Evolutionary conservation across 805 yeast species (phyloP), one percentile per base, ranked within the genome.

Genomic region (Cyberlindnera subsufficiens): DNA sequence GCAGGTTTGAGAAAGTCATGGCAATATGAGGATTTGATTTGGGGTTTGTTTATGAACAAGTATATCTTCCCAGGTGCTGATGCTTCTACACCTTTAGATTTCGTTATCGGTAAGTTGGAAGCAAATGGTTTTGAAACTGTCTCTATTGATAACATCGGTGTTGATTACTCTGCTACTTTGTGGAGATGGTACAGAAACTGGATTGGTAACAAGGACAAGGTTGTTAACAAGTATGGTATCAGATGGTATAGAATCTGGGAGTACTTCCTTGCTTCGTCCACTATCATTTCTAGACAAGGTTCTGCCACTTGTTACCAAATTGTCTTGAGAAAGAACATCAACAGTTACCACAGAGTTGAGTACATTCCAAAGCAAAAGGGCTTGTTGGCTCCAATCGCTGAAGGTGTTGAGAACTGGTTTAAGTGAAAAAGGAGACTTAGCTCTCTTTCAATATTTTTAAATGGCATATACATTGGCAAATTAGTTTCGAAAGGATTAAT

Each of bases 31-130:
- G 96, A 88, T 65, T 75, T 88, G 59, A 73, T 80, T 66, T 88
- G 96, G 96, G 96, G 96, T 56, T 72, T 89, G 63, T 88, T 88
- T 68, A 89, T 88, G 96, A 88, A 89, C 79, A 88, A 86, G 73
- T 88, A 86, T 68, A 83, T 88, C 62, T 88, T 88, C 87, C 96
- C 96, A 35, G 96, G 96, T 67, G 96, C 96, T 40, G 96, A 88
- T 69, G 96, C 96, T 38, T 86, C 95, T 6, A 89, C 96, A 44
- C 96, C 96, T 32, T 75, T 89, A 55, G 87, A 87, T 46, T 89
- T 86, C 59, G 91, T 87, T 50, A 72, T 81, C 47, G 76, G 83
- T 49, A 70, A 76, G 49, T 76, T 88, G 61, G 96, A 88, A 70
- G 81, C 78, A 32, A 78, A 83, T 45, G 96, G 96, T 3, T 88